These are phyloP conservation scores for Suillus subaureus DNA, from an alignment of 768 basidiomycete species.

Conservation along the genomic window DNA sequence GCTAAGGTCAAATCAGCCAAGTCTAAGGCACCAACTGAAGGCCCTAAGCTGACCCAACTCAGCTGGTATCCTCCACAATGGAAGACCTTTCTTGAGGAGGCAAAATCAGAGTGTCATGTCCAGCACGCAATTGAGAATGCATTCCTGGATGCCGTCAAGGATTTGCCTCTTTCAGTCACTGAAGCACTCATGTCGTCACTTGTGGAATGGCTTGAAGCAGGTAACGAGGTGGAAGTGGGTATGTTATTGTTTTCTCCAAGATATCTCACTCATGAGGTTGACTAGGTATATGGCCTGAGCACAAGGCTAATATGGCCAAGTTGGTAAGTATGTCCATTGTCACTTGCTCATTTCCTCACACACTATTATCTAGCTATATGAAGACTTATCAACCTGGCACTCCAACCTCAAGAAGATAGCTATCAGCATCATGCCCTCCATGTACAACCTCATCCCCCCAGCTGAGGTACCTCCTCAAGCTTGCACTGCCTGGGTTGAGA, in stretches of 20 bases:
- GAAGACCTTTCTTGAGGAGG: constrained; percentile 1
- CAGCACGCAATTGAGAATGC: neutral
- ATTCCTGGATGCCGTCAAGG: neutral
- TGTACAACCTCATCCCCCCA: too few relatives aligned
- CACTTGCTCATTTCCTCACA: too few relatives aligned
- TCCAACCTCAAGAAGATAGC: neutral
- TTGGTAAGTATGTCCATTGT: neutral
- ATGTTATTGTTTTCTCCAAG: too few relatives aligned
- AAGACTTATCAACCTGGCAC: neutral
- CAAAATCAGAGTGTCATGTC: neutral
- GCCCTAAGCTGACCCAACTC: too few relatives aligned
- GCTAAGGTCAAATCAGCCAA: neutral
- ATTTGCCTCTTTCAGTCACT: neutral
- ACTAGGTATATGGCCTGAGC: neutral
- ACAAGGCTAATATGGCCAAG: neutral
- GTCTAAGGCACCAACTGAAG: too few relatives aligned
- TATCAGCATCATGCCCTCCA: neutral
- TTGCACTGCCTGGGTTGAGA: neutral
- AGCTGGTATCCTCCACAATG: neutral
- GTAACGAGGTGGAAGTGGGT: too few relatives aligned
- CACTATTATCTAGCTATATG: neutral
- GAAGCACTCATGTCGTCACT: neutral
- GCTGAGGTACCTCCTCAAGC: neutral
- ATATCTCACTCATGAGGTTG: too few relatives aligned
- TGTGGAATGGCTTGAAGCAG: neutral